Conservation (phyloP, 345 rosid genomes). For the Rhodamnia argentea region DNA sequence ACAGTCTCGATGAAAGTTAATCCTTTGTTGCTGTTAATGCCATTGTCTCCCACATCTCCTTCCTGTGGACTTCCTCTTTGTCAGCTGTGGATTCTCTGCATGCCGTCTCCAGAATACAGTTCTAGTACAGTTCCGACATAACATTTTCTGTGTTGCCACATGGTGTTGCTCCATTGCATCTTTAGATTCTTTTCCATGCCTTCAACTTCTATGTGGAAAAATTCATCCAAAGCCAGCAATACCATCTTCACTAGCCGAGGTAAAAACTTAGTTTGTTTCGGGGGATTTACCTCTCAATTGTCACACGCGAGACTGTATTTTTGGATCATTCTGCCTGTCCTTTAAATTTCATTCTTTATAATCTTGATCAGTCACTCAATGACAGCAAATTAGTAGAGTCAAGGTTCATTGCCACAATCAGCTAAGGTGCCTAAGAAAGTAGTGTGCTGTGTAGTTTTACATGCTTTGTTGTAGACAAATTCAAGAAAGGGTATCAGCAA, state of each 20-base stretch:
- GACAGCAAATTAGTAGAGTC: not conserved
- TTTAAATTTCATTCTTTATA: not conserved
- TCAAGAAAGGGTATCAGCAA: not conserved
- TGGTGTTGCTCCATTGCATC: constrained; percentile 39
- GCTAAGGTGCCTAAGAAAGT: not conserved
- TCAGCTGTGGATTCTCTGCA: constrained; percentile 13
- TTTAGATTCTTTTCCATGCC: constrained; percentile 27
- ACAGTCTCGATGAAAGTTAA: not conserved
- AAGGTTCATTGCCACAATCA: not conserved
- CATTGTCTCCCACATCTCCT: constrained; percentile 29
- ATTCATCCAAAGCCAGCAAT: constrained; percentile 21
- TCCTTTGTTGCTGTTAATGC: constrained; percentile 27
- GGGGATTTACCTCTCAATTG: not conserved
- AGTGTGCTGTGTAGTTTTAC: not conserved
- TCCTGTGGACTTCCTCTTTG: constrained; percentile 19
- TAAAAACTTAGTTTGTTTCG: not conserved
- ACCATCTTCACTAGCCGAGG: constrained; percentile 36
- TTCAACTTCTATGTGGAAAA: constrained; percentile 33
- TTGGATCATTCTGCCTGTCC: not conserved
- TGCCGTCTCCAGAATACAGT: constrained; percentile 8
- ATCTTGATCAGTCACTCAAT: not conserved
- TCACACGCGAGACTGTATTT: not conserved
- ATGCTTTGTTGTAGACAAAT: not conserved
- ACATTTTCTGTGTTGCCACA: constrained; percentile 16
- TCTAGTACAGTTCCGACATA: constrained; percentile 23